Conservation (phyloP, 2,329 filamentous ascomycete species). For the Microascus cirrosus region DNA sequence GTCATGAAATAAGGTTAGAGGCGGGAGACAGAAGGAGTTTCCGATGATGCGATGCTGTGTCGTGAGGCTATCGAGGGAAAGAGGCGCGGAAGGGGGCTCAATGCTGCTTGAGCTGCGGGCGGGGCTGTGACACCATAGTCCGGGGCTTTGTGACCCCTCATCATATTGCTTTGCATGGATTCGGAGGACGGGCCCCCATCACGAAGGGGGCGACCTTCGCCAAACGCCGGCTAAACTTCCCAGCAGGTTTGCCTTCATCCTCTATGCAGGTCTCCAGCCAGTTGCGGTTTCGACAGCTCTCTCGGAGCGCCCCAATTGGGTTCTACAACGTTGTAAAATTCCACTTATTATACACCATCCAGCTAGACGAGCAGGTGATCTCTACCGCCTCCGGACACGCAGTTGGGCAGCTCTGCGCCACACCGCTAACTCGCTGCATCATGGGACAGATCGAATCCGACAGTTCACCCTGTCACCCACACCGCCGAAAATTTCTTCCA, state of each 20-base stretch:
- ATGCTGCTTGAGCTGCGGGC: neutral
- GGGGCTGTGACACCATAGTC: neutral
- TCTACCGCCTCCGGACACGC: neutral
- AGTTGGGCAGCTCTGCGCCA: constrained; percentile 1
- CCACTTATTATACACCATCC: no score
- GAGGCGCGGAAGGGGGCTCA: neutral
- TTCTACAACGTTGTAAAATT: no score
- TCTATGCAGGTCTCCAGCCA: no score
- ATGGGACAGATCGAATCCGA: neutral
- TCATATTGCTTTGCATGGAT: no score
- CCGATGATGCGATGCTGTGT: neutral
- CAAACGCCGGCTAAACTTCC: no score
- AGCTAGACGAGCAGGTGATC: no score
- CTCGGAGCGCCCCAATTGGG: no score
- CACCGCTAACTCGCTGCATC: constrained; percentile 3
- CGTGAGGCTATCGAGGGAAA: neutral
- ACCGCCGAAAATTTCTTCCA: neutral
- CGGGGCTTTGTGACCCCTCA: no score
- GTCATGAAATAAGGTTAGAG: neutral
- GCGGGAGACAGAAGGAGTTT: neutral
- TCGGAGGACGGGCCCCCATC: no score
- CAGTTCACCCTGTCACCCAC: neutral
- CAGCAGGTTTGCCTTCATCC: no score
- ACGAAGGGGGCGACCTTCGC: no score
- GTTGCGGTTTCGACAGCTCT: no score